A percentile compares a stretch with the other conserved stretches of the same genome.
These are phyloP conservation scores for Beauveria bassiana DNA, from an alignment of 2,329 filamentous ascomycete genomes.

Conservation along the genomic window DNA sequence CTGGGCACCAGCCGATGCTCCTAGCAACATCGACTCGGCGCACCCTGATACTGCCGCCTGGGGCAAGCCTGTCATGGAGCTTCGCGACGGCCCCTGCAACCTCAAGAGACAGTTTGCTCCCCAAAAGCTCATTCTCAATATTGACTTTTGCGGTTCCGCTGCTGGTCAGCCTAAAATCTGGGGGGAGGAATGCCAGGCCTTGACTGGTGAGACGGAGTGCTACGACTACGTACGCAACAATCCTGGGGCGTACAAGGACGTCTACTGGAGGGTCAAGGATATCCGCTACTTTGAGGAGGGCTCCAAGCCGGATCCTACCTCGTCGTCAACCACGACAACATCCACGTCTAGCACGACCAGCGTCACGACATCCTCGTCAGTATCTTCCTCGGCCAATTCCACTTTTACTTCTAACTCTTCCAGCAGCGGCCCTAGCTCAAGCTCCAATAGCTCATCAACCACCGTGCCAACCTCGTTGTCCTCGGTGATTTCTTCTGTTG, in stretches of 20 bases:
- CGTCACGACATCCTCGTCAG: neutral
- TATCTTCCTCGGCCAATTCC: neutral
- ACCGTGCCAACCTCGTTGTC: neutral
- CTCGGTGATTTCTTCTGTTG: neutral
- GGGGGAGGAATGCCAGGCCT: conserved; percentile 16
- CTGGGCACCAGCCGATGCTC: conserved; percentile 50
- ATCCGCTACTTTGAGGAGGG: conserved; percentile 26
- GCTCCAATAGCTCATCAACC: neutral
- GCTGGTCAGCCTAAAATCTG: neutral
- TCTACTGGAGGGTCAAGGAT: conserved; percentile 39
- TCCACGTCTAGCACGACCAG: conserved; percentile 7
- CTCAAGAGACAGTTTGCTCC: conserved; percentile 21
- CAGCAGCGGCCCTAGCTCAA: neutral
- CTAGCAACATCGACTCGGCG: conserved; percentile 42
- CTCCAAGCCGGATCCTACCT: conserved; percentile 15
- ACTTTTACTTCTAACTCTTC: conserved; percentile 13
- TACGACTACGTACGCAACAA: conserved; percentile 28
- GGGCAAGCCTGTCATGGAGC: conserved; percentile 18
- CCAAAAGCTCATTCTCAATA: conserved; percentile 21
- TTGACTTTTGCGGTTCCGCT: conserved; percentile 12
- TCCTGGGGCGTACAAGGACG: conserved; percentile 28
- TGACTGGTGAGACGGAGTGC: conserved; percentile 24
- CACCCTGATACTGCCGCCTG: conserved; percentile 20
- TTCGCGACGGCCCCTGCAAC: conserved; percentile 20
- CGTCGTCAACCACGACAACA: conserved; percentile 15